Base-by-base conservation (phyloP, 2,329 filamentous ascomycete species). In the Trichoderma polysporum region DNA sequence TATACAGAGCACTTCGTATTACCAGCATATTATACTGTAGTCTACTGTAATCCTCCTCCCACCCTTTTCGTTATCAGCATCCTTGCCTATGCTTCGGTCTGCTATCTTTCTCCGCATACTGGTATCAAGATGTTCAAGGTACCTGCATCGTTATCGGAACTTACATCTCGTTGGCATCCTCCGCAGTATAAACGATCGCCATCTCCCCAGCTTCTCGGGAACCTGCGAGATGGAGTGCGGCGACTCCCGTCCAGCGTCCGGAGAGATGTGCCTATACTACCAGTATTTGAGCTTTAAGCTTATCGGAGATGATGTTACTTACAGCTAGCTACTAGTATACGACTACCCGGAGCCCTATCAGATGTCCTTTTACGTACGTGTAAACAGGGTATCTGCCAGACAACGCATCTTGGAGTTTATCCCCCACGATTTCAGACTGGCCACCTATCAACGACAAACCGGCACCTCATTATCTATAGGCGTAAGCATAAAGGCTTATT, bases 161-260 rank as follows among this genome's bases (percentile, higher is more conserved):
- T 54, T 29, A 12, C 4, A 54, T 35, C 17, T 31, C 27, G 49
- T 37, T 37, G 35, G 19, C 31, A 29, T 22, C 31, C 31, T 29
- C 22, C 13, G 45, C 58, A 52, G 45, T 50, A 50, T 50, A 61
- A 52, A 52, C 58, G 22, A 39, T 31, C 17, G 53, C 19, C 29
- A n/a, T n/a, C 31, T 37, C 41, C 39, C 52, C 52, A 66, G 39
- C 25, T 57, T 22, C 33, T 50, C 62, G 62, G 62, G 22, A 66
- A 35, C 62, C 52, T 49, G 53, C 53, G 62, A 58, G 53, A 58
- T 66, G 62, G 62, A 58, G 22, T 17, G 29, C 62, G 62, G 62
- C 62, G 62, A 66, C 41, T 58, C 62, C 62, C 62, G 61, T 19
- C 47, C 17, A 25, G 12, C 35, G 4, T 29, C n/a, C n/a, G 31